Conservation (phyloP, 1,284 basidiomycete genomes). For the Farysia itapuensis region DNA sequence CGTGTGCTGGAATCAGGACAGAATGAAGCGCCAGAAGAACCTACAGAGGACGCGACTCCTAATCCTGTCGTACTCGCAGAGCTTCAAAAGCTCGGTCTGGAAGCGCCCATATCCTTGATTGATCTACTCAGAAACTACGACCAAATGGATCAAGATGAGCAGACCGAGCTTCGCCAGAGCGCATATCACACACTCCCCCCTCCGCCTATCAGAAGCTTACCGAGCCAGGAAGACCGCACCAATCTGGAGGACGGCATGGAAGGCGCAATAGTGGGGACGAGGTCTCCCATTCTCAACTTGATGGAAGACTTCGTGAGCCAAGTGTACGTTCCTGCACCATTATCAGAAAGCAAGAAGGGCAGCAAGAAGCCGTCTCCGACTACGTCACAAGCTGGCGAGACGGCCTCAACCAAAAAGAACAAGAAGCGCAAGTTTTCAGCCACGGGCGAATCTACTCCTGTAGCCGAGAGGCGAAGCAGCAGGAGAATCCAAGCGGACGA, state of each 20-base stretch:
- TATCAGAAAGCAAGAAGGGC: background rate
- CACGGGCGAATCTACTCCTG: constrained; percentile 2
- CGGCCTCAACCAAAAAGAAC: constrained; percentile 2
- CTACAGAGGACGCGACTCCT: background rate
- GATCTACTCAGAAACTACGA: constrained; percentile 32
- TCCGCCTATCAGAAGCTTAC: constrained; percentile 12
- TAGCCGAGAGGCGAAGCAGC: constrained; percentile 15
- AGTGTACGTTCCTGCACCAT: constrained; percentile 13
- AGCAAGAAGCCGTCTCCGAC: background rate
- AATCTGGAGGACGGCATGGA: background rate
- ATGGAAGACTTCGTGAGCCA: constrained; percentile 41
- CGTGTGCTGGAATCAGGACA: constrained; percentile 1
- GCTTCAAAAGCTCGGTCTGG: constrained; percentile 24
- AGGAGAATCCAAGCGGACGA: constrained; percentile 10
- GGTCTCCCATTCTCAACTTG: constrained; percentile 16
- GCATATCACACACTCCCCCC: constrained; percentile 13
- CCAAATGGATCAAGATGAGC: constrained; percentile 5
- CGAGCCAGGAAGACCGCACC: constrained; percentile 9
- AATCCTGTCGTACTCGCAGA: constrained; percentile 1
- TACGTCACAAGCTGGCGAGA: background rate
- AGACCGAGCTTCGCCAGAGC: constrained; percentile 14
- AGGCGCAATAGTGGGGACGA: too few relatives aligned
- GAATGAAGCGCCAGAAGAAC: background rate
- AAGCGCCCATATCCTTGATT: constrained; percentile 34
- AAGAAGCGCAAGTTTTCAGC: constrained; percentile 17